Conservation (phyloP, 345 rosid genomes). For the Erodium maritimum region DNA sequence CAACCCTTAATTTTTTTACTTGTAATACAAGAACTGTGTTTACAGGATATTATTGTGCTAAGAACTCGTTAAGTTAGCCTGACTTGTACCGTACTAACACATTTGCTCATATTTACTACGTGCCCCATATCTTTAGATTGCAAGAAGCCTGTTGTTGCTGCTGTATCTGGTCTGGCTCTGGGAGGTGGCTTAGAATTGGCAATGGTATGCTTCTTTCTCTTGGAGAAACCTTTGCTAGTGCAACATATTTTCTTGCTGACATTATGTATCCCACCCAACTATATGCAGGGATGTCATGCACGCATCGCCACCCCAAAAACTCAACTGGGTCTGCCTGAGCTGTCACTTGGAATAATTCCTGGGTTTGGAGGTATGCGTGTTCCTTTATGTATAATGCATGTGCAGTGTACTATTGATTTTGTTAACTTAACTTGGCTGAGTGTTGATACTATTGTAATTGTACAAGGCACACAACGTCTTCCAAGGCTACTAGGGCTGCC, state of each 20-base stretch:
- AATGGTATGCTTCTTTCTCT: constrained; percentile 39
- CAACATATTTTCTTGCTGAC: neutral
- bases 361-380: constrained; percentile 70
- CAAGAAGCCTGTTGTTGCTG: constrained; percentile 92
- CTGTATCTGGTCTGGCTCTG: constrained; percentile 90
- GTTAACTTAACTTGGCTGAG: neutral
- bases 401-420: neutral
- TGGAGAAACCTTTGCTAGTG: constrained; percentile 3
- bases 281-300: constrained; percentile 76
- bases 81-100: neutral
- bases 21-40: neutral
- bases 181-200: constrained; percentile 97
- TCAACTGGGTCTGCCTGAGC: constrained; percentile 85
- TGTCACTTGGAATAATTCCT: constrained; percentile 83
- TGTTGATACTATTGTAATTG: constrained; percentile 6
- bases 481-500: constrained; percentile 88
- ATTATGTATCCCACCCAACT: neutral
- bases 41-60: neutral
- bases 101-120: constrained; percentile 2
- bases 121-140: constrained; percentile 28
- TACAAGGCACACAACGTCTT: constrained; percentile 91
- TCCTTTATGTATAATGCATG: neutral
- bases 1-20: neutral
- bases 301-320: constrained; percentile 69
- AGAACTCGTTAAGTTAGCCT: too few species aligned